A percentile compares a stretch with the other conserved stretches of the same genome.
Conservation (phyloP, 768 basidiomycete species). For the Lepiota venenata region DNA sequence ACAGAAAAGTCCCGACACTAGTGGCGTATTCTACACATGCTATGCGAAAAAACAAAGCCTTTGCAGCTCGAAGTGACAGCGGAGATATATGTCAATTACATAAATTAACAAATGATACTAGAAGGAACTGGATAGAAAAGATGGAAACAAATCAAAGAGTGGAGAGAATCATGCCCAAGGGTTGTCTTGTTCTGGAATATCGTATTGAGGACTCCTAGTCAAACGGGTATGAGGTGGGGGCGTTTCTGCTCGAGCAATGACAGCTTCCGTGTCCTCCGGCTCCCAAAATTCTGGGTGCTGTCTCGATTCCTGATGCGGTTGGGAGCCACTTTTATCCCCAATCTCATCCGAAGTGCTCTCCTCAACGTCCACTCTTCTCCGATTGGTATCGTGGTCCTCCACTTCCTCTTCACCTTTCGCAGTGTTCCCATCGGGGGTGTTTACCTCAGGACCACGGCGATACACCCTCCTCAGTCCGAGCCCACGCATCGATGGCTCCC, state of each 20-base stretch:
- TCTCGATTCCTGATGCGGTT: not conserved
- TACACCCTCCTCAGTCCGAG: slow-evolving; percentile 51
- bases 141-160: too few species aligned
- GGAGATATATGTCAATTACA: too few species aligned
- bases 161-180: slow-evolving; percentile 16
- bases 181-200: slow-evolving; percentile 16
- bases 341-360: slow-evolving; percentile 35
- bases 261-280: slow-evolving; percentile 18
- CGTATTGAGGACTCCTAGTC: slow-evolving; percentile 5
- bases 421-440: slow-evolving; percentile 28
- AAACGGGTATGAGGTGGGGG: slow-evolving; percentile 11
- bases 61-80: too few species aligned
- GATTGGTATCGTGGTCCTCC: slow-evolving; percentile 23
- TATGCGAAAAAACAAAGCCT: too few species aligned
- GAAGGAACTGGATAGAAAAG: not conserved
- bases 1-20: too few species aligned
- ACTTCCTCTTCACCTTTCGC: slow-evolving; percentile 41
- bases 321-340: slow-evolving; percentile 23
- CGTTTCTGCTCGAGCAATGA: slow-evolving; percentile 9
- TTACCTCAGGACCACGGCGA: slow-evolving; percentile 41
- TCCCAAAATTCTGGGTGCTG: slow-evolving; percentile 11
- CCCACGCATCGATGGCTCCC: slow-evolving; percentile 49
- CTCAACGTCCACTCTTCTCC: slow-evolving; percentile 33
- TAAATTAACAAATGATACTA: not conserved
- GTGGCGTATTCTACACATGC: too few species aligned